Evolutionary conservation across 2,329 filamentous ascomycete species (phyloP).

Genomic region (Trichoderma atrobrunneum): DNA sequence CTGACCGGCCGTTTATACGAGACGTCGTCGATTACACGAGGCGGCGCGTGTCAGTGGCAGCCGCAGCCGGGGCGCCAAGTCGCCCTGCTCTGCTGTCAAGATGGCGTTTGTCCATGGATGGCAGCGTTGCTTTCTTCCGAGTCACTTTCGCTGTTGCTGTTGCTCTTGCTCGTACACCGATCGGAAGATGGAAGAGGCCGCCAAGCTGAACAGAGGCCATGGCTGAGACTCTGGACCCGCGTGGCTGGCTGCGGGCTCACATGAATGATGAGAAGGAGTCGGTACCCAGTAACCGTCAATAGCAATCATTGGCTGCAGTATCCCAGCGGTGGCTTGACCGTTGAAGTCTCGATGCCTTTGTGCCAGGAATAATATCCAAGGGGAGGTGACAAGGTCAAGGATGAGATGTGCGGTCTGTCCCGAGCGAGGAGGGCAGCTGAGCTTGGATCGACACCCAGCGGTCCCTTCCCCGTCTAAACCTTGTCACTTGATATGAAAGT

Average conservation of each 20-base stretch:
- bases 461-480: neutral
- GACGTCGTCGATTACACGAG: conserved; percentile 3
- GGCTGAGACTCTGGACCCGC: conserved; percentile 12
- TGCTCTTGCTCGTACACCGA: neutral
- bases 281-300: neutral
- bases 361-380: neutral
- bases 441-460: neutral
- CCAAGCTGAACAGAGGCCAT: neutral
- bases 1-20: conserved; percentile 7
- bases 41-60: conserved; percentile 13
- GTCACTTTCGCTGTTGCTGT: neutral
- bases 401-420: neutral
- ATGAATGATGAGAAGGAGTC: conserved; percentile 7
- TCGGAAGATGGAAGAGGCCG: conserved; percentile 1
- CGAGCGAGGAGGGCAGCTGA: neutral
- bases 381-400: neutral
- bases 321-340: neutral
- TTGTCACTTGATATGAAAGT: neutral
- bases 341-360: neutral
- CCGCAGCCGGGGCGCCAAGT: conserved; percentile 8
- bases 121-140: neutral
- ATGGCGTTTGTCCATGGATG: neutral
- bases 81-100: neutral
- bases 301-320: neutral
- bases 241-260: conserved; percentile 9